A percentile compares a stretch with the other conserved stretches of the same genome.
phyloP scores from a whole-genome alignment of 352 stramenopile species.

The Pythium sp. region DNA sequence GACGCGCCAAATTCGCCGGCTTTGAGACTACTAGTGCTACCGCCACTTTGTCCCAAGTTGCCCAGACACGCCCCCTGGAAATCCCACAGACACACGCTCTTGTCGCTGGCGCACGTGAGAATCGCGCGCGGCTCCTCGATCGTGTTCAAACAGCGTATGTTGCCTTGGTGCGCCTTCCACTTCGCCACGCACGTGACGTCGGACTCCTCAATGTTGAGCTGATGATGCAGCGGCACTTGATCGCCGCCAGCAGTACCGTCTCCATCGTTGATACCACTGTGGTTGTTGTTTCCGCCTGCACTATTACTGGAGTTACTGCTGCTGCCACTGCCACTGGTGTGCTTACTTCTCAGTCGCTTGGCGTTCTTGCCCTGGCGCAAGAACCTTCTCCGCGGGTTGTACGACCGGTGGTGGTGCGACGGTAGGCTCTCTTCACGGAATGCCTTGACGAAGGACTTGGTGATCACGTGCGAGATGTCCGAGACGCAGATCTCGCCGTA shows the following conservation, averaged over 20 bases:
- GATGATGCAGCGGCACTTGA: neutral
- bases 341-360: slow-evolving; percentile 38
- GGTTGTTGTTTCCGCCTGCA: slow-evolving; percentile 12
- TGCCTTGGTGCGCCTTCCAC: slow-evolving; percentile 57
- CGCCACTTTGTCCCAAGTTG: slow-evolving; percentile 19
- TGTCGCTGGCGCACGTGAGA: slow-evolving; percentile 65
- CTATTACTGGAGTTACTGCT: neutral
- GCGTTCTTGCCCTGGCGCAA: slow-evolving; percentile 62
- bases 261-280: neutral
- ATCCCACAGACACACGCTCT: slow-evolving; percentile 54
- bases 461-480: slow-evolving; percentile 54
- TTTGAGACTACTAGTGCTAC: neutral
- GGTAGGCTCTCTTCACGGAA: slow-evolving; percentile 59
- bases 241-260: neutral
- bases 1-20: neutral
- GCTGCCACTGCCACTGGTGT: slow-evolving; percentile 25
- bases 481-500: slow-evolving; percentile 48
- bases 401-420: slow-evolving; percentile 50
- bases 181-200: slow-evolving; percentile 40
- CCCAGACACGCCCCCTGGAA: slow-evolving; percentile 46
- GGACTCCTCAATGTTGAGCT: slow-evolving; percentile 17
- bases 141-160: slow-evolving; percentile 44
- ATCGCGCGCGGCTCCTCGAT: slow-evolving; percentile 61
- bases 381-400: slow-evolving; percentile 71
- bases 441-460: slow-evolving; percentile 34